Percentiles rank a stretch among this genome's conserved stretches.
phyloP scores from a whole-genome alignment of 352 stramenopile genomes.

The Phytopythium vexans region DNA sequence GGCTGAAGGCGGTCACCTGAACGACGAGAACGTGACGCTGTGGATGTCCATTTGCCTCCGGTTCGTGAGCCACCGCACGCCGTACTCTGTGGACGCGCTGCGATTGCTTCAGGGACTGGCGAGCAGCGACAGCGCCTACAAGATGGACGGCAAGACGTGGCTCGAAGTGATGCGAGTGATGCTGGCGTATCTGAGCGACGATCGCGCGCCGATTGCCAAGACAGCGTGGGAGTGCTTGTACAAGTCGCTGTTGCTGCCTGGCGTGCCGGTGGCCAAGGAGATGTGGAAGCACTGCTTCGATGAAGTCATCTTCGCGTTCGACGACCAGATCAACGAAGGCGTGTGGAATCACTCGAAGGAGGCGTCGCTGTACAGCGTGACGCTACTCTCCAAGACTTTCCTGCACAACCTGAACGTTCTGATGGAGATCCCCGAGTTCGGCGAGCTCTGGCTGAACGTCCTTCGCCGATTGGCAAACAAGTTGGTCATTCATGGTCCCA shows the following conservation, averaged over 20 bases:
- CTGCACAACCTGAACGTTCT: conserved; percentile 79
- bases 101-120: conserved; percentile 71
- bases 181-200: conserved; percentile 80
- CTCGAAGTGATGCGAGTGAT: conserved; percentile 86
- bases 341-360: conserved; percentile 55
- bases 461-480: conserved; percentile 73
- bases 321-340: conserved; percentile 72
- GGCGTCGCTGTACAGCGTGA: conserved; percentile 76
- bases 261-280: conserved; percentile 59
- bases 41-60: conserved; percentile 81
- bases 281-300: conserved; percentile 85
- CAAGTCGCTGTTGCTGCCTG: conserved; percentile 73
- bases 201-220: conserved; percentile 71
- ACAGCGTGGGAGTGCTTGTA: conserved; percentile 84
- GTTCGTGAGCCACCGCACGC: conserved; percentile 76
- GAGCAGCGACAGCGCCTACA: conserved; percentile 71
- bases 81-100: conserved; percentile 72
- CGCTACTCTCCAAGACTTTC: conserved; percentile 84
- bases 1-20: conserved; percentile 65
- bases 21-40: conserved; percentile 73
- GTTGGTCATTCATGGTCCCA: conserved; percentile 24
- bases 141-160: conserved; percentile 69
- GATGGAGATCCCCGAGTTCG: conserved; percentile 61
- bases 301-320: conserved; percentile 86
- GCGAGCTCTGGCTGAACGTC: conserved; percentile 74